phyloP scores from a whole-genome alignment of 371 early-diverging fungal genomes.

The Dichotomocladium elegans region DNA sequence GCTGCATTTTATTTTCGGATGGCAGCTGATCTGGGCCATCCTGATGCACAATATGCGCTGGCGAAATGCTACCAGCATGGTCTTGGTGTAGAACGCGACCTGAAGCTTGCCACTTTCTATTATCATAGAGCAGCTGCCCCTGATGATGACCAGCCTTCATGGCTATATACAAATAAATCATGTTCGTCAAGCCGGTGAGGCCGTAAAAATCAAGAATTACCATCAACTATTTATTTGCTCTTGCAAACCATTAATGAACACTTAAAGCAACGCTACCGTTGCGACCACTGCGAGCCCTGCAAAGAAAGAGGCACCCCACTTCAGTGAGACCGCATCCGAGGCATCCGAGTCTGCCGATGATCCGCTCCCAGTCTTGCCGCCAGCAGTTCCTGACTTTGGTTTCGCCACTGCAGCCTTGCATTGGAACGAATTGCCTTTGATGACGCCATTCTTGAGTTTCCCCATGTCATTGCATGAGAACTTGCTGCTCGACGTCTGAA shows the following conservation, averaged over 20 bases:
- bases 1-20: constrained; percentile 86
- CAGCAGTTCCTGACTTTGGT: constrained; percentile 24
- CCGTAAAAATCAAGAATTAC: not conserved
- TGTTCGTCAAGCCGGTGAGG: too few species aligned
- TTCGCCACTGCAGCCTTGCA: constrained; percentile 31
- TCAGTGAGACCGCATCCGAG: not conserved
- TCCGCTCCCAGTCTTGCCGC: too few species aligned
- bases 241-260: too few species aligned
- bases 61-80: constrained; percentile 79
- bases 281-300: not conserved
- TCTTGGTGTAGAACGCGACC: constrained; percentile 81
- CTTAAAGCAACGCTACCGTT: not conserved
- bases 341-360: too few species aligned
- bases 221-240: not conserved
- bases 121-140: constrained; percentile 81
- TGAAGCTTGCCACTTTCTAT: constrained; percentile 77
- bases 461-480: constrained; percentile 33
- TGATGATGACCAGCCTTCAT: too few species aligned
- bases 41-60: constrained; percentile 85
- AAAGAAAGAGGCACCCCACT: not conserved
- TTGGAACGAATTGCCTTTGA: constrained; percentile 36
- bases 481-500: constrained; percentile 34
- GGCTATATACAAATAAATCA: constrained; percentile 93
- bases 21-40: constrained; percentile 86
- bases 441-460: constrained; percentile 32